phyloP scores from a whole-genome alignment of 2,329 filamentous ascomycete genomes.

The Fusarium torulosum region DNA sequence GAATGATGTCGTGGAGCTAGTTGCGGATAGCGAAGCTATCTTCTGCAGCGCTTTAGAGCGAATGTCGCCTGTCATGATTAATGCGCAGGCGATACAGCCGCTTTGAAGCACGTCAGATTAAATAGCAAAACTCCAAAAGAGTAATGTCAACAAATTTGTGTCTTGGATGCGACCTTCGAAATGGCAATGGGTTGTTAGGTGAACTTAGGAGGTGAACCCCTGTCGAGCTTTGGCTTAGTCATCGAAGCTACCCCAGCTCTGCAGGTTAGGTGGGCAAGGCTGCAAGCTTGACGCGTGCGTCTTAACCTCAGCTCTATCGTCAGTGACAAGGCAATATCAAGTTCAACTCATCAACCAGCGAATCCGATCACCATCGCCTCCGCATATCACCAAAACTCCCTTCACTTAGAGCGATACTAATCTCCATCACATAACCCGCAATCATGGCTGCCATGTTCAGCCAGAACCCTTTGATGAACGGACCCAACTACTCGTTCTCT shows the following conservation, averaged over 20 bases:
- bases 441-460: conserved; percentile 76
- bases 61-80: conserved; percentile 66
- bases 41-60: conserved; percentile 73
- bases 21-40: conserved; percentile 72
- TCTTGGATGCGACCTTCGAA: conserved; percentile 29
- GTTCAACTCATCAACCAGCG: conserved; percentile 29
- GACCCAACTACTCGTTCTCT: conserved; percentile 76
- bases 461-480: conserved; percentile 76
- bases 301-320: conserved; percentile 48
- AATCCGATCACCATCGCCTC: conserved; percentile 20
- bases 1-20: conserved; percentile 64
- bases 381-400: conserved; percentile 14
- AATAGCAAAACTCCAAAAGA: conserved; percentile 13
- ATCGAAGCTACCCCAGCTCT: conserved; percentile 54
- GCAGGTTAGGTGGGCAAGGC: conserved; percentile 59
- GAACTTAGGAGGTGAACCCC: conserved; percentile 45
- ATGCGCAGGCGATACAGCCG: background rate
- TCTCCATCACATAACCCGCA: conserved; percentile 31
- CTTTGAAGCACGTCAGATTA: conserved; percentile 14
- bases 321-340: conserved; percentile 41
- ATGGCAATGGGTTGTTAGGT: conserved; percentile 42
- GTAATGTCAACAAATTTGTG: conserved; percentile 38
- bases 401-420: background rate
- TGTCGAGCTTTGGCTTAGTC: conserved; percentile 54
- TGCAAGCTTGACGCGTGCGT: conserved; percentile 63